Percentiles rank a stretch among this genome's conserved stretches.
Evolutionary conservation across 2,329 filamentous ascomycete species (phyloP).

Genomic region (Graphilbum ipis-grandicollis): DNA sequence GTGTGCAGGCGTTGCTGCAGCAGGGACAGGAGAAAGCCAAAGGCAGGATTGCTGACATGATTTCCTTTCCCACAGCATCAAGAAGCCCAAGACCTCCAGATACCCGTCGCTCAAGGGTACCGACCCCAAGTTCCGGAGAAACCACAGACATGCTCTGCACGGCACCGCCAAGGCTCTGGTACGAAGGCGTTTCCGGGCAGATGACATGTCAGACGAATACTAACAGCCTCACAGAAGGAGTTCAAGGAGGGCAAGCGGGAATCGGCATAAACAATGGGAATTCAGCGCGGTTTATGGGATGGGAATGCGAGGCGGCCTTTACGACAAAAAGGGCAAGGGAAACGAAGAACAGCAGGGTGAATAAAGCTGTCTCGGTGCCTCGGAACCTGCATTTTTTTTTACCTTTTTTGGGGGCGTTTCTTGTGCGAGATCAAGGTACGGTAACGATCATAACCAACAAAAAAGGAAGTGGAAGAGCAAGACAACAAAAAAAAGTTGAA

Average conservation of each 20-base stretch:
- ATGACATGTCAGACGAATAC: conserved; percentile 9
- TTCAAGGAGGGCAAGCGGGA: conserved; percentile 58
- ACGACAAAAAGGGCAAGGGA: too few relatives aligned
- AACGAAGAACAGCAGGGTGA: conserved; percentile 4
- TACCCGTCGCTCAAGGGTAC: conserved; percentile 98
- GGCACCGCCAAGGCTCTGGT: conserved; percentile 97
- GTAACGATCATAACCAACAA: conserved; percentile 3
- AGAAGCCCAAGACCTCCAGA: conserved; percentile 98
- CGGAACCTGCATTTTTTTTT: too few relatives aligned
- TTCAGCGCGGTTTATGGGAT: neutral
- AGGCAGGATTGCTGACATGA: neutral
- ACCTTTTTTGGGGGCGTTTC: conserved; percentile 1
- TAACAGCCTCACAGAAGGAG: conserved; percentile 60
- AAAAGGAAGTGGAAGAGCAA: conserved; percentile 2
- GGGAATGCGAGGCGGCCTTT: conserved; percentile 1
- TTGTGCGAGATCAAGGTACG: conserved; percentile 3
- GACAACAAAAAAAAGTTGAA: conserved; percentile 2
- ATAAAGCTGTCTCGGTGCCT: too few relatives aligned
- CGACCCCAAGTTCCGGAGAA: conserved; percentile 99
- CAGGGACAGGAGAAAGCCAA: neutral
- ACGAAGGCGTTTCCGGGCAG: conserved; percentile 17
- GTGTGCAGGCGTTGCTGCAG: too few relatives aligned
- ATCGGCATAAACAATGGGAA: conserved; percentile 15
- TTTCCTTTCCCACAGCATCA: conserved; percentile 54
- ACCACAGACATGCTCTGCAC: conserved; percentile 99